Percentiles rank a stretch among this genome's conserved stretches.
phyloP scores from a whole-genome alignment of 805 yeast species.

The Candida verbasci region DNA sequence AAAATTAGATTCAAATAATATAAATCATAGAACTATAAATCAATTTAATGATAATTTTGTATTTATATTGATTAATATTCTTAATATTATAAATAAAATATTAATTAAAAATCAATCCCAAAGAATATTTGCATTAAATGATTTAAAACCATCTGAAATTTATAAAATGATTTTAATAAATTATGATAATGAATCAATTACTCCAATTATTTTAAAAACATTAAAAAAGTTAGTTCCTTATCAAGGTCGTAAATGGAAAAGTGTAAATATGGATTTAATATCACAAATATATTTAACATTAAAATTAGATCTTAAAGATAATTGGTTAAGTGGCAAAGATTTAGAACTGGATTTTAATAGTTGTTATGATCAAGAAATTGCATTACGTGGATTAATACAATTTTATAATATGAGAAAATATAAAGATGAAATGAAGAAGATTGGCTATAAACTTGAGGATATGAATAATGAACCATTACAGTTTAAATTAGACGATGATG shows the following conservation, averaged over 20 bases:
- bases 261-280: constrained; percentile 87
- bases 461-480: constrained; percentile 16
- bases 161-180: constrained; percentile 55
- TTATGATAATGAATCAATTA: constrained; percentile 54
- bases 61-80: constrained; percentile 44
- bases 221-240: constrained; percentile 80
- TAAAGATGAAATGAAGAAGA: constrained; percentile 43
- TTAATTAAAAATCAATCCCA: constrained; percentile 64
- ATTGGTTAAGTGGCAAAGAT: constrained; percentile 84
- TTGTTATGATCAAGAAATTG: constrained; percentile 81
- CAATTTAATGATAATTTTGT: constrained; percentile 41
- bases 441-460: constrained; percentile 48
- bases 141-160: constrained; percentile 58
- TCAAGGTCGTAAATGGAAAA: constrained; percentile 92
- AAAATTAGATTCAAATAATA: constrained; percentile 20
- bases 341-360: constrained; percentile 68
- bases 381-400: constrained; percentile 72
- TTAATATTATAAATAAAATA: constrained; percentile 54
- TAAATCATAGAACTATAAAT: constrained; percentile 23
- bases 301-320: constrained; percentile 68
- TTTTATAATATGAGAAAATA: constrained; percentile 67
- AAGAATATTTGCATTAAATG: constrained; percentile 60
- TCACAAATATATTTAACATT: constrained; percentile 80
- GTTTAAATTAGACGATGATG: constrained; percentile 13
- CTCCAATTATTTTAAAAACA: constrained; percentile 67